Conservation (phyloP, 2,329 filamentous ascomycete genomes). For the Ploettnerulaceae sp. region DNA sequence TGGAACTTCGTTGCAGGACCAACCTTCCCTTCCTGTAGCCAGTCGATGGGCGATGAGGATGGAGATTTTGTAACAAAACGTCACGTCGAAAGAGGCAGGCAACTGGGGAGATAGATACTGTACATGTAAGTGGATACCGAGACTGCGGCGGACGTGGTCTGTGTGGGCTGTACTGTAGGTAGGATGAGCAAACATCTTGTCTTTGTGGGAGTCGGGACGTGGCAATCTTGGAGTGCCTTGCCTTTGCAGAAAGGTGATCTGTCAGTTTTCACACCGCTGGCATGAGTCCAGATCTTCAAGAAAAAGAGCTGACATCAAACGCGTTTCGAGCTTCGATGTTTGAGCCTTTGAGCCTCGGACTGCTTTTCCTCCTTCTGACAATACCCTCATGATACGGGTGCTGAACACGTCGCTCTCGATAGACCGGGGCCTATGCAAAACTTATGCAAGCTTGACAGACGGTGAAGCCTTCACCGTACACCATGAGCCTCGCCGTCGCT, state of each 20-base stretch:
- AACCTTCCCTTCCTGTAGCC: not conserved
- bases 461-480: constrained; percentile 2
- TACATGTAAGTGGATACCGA: constrained; percentile 3
- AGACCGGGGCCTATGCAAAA: not conserved
- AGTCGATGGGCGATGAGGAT: not conserved
- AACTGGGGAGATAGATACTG: too few relatives aligned
- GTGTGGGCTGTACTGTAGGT: not conserved
- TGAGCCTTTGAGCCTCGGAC: too few relatives aligned
- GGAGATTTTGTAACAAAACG: too few relatives aligned
- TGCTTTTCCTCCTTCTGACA: too few relatives aligned
- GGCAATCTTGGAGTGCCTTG: constrained; percentile 3
- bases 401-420: not conserved
- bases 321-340: too few relatives aligned
- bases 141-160: not conserved
- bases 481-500: constrained; percentile 1
- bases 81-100: not conserved
- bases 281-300: too few relatives aligned
- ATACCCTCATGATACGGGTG: too few relatives aligned
- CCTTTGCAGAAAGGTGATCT: not conserved
- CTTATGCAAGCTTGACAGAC: constrained; percentile 4
- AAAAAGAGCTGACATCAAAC: too few relatives aligned
- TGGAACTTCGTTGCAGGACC: not conserved
- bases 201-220: not conserved
- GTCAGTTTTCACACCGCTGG: not conserved
- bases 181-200: not conserved